Evolutionary conservation across 2,329 filamentous ascomycete species (phyloP).

Genomic region (Ophiostoma sp.): DNA sequence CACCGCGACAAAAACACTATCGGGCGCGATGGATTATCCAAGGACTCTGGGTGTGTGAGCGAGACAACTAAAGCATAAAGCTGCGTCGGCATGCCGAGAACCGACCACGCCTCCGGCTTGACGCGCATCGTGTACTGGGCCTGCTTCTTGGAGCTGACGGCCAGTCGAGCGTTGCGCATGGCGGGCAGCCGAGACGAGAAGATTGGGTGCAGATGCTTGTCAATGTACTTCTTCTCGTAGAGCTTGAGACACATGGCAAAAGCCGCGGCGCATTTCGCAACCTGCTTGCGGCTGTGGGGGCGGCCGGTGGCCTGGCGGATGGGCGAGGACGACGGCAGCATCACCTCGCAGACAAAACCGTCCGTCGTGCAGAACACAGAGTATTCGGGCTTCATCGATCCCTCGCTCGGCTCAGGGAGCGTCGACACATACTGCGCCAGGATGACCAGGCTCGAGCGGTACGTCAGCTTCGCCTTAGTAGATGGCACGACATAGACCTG

Average conservation of each 20-base stretch:
- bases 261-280: conserved; percentile 85
- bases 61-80: conserved; percentile 65
- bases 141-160: conserved; percentile 75
- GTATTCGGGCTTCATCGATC: conserved; percentile 54
- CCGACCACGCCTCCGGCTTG: conserved; percentile 75
- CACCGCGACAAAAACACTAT: conserved; percentile 71
- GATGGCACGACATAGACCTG: conserved; percentile 60
- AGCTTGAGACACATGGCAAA: conserved; percentile 78
- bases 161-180: conserved; percentile 85
- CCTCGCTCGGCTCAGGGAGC: conserved; percentile 52
- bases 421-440: conserved; percentile 73
- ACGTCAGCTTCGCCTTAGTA: conserved; percentile 78
- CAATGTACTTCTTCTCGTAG: conserved; percentile 64
- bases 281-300: conserved; percentile 65
- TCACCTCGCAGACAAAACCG: conserved; percentile 73
- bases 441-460: conserved; percentile 68
- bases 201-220: conserved; percentile 72
- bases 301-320: conserved; percentile 66
- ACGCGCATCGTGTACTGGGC: conserved; percentile 73
- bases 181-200: conserved; percentile 70
- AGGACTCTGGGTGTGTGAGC: conserved; percentile 55
- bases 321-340: conserved; percentile 74
- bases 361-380: conserved; percentile 51
- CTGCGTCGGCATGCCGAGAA: conserved; percentile 46
- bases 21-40: conserved; percentile 61